Evolutionary conservation across 2,329 filamentous ascomycete genomes (phyloP), one percentile per base, ranked within the genome.

Genomic region (Grosmannia clavigera): DNA sequence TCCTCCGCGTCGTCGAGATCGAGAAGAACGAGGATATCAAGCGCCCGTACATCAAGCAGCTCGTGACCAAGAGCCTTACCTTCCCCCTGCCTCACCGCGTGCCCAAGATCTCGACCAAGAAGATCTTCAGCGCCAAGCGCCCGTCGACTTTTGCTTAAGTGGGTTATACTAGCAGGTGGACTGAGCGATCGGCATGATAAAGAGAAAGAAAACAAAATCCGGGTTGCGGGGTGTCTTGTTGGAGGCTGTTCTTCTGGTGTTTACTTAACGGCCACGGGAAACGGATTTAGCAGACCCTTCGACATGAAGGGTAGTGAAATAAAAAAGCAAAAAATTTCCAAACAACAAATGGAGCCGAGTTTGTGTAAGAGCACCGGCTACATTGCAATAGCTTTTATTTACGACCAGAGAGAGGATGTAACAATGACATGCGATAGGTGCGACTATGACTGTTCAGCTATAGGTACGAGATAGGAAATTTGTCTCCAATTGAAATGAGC

Each of bases 31-130:
- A 92, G 69, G 90, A 94, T 75, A 81, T 99, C 82, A 94, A 92
- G 83, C 90, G 94, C 77, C 92, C 94, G 69, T 99, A 99, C 87
- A 95, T 99, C 84, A 95, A 92, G 85, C 94, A 99, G 82, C 90
- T 99, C 77, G 80, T 95, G 75, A 80, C 83, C 79, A 97, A 97
- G 88, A 76, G 85, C 78, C 89, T 99, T 78, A 90, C 88, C 79
- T 99, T 99, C 90, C 94, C 94, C 76, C 90, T 99, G 70, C 94
- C 94, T 75, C 94, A 99, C 85, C 94, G 95, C 73, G 80, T 92
- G 74, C 82, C 86, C 81, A 92, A 91, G 81, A 82, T 83, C 78
- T 78, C 77, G 76, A 85, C 81, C 82, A 88, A 87, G 83, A 95
- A 95, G 85, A 75, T 97, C 76, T 99, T 95, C 83, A 84, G 88